Base-by-base conservation (phyloP, 495 filamentous ascomycete species). In the Tuber borchii region DNA sequence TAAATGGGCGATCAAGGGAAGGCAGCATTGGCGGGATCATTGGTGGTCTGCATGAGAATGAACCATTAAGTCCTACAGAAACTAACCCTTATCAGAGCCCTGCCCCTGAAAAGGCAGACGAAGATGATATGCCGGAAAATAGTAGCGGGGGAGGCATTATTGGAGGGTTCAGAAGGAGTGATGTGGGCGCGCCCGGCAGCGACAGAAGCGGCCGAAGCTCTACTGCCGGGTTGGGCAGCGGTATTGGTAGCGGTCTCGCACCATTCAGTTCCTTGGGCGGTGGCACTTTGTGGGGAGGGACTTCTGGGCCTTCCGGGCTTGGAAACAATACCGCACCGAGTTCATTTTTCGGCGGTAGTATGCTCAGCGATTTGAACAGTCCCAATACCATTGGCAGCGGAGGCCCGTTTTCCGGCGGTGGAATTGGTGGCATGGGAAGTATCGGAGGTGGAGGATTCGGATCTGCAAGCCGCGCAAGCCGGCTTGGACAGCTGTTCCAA, bases 61-160 rank as follows among this genome's bases (percentile, higher is more conserved):
- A 93, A 77, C 90, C 91, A 10, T 88, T 92, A 76, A 98, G 96
- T 81, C 96, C 95, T 48, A 95, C 95, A 0, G 93, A 97, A 76
- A 98, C 95, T 1, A 99, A 99, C 83, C 96, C 95, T n/a, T 99
- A 94, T 81, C 92, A 92, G 78, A 98, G 95, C 83, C 96, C 95
- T 14, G 90, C 92, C n/a, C 91, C 89, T n/a, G 92, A 94, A 26
- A 89, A 90, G 45, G 87, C 86, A 0, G 90, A 93, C 39, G 86
- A 88, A 4, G 91, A 93, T 42, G 91, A 94, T 76, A 78, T 82
- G 8, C 70, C 75, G 6, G 83, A 88, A 45, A 88, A 90, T 72
- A 87, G 89, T 45, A 89, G 88, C 8, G 85, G 87, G 76, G 78
- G 89, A 78, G 83, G 87, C 68, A 84, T 86, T 74, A 83, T 86